Percentiles rank a stretch among this genome's conserved stretches.
Conservation (phyloP, 306 rosid species). For the Vachellia collinsii region DNA sequence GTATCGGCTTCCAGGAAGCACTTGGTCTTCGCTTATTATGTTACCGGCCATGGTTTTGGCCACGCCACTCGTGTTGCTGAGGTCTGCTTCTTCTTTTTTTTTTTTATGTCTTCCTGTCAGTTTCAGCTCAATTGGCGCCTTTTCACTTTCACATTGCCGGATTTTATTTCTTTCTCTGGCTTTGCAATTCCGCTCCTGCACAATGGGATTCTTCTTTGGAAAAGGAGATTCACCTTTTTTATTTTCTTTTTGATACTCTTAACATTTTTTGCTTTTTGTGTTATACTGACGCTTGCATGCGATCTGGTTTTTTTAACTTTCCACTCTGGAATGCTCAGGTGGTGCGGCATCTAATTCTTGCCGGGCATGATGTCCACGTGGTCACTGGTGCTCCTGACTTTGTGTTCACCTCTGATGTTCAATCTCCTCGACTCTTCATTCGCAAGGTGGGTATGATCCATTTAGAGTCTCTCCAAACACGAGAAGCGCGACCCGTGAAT, state of each 20-base stretch:
- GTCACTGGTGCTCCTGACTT: constrained; percentile 96
- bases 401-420: constrained; percentile 81
- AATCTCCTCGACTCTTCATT: constrained; percentile 79
- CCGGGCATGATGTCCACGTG: constrained; percentile 94
- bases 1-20: constrained; percentile 79
- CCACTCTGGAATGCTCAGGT: constrained; percentile 51
- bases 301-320: constrained; percentile 23
- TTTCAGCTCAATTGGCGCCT: constrained; percentile 21
- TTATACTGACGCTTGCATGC: not conserved
- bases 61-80: constrained; percentile 95
- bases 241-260: not conserved
- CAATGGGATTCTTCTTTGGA: not conserved
- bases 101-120: not conserved
- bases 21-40: constrained; percentile 88
- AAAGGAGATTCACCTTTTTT: not conserved
- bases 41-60: constrained; percentile 97
- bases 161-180: constrained; percentile 2
- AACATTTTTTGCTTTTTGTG: not conserved
- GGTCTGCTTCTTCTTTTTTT: constrained; percentile 45
- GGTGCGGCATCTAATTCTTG: constrained; percentile 76
- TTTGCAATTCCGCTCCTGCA: not conserved
- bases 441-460: constrained; percentile 62
- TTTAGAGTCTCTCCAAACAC: not conserved
- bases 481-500: not conserved
- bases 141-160: not conserved